Base-by-base conservation (phyloP, 257 asterid genomes). In the Solanum pennellii region DNA sequence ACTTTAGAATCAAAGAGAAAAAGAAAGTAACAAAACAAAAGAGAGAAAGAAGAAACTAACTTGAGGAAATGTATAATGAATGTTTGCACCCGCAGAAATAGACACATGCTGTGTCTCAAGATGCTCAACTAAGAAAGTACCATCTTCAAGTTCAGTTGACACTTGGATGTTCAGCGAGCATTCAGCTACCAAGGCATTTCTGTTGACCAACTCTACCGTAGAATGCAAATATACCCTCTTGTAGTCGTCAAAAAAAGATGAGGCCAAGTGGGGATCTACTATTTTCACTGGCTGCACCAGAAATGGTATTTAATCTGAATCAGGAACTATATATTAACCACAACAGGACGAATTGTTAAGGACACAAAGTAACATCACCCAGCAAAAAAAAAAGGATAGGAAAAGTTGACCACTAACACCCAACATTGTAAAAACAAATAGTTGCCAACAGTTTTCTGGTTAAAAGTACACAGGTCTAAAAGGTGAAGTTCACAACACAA, bases 271-370 rank as follows among this genome's bases (percentile, higher is more conserved):
- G 82, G 99, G 99, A 91, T 97, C 99, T 84, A 94, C 92, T 71
- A 97, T 92, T 92, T 93, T 97, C 93, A 97, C 99, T 85, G 99
- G 97, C 99, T 97, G 99, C 94, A 92, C n/a, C 87, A 89, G 69
- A 87, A 86, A 83, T 29, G 75, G 25, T 37, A 69, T 42, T 84
- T 42, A 82, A 87, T 88, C 87, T 65, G 86, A 90, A 87, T 90
- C 86, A 88, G 83, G 42, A 91, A 92, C 39, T 82, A 82, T 49
- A 18, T 29, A 82, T 35, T 66, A 82, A 82, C 69, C 73, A 83
- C 73, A 29, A 47, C 42, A 25, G 62, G 84, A 45, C 16, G n/a
- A 79, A 79, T 79, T 25, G 27, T 79, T 33, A 49, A 80, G 31
- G 3, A 37, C 12, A 12, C 45, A 80, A 37, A 7, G 0, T 18